These are phyloP conservation scores for Phytophthora capsici DNA, from an alignment of 352 stramenopile species.

Conservation along the genomic window DNA sequence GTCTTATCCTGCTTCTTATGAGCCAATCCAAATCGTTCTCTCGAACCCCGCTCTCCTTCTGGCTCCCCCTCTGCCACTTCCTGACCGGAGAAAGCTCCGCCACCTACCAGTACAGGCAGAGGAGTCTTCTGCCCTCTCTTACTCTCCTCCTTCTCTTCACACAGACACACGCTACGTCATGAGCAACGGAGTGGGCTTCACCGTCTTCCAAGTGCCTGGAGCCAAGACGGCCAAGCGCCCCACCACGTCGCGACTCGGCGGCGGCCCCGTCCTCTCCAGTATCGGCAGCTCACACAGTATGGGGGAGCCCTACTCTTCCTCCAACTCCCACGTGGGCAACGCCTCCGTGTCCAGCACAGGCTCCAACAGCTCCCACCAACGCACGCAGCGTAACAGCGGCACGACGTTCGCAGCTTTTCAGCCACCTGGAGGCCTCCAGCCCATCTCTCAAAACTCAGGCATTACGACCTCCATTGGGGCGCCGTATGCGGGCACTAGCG, in stretches of 20 bases:
- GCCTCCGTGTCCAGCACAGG: slow-evolving; percentile 18
- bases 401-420: slow-evolving; percentile 50
- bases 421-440: slow-evolving; percentile 30
- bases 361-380: slow-evolving; percentile 18
- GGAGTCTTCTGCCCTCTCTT: slow-evolving; percentile 1
- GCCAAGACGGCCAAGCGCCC: slow-evolving; percentile 39
- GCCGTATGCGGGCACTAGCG: slow-evolving; percentile 34
- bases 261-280: slow-evolving; percentile 25
- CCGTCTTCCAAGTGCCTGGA: slow-evolving; percentile 72
- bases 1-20: slow-evolving; percentile 1
- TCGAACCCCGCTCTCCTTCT: slow-evolving; percentile 2
- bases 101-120: slow-evolving; percentile 17
- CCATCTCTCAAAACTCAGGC: slow-evolving; percentile 21
- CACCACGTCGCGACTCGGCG: slow-evolving; percentile 27
- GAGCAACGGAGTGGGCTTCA: slow-evolving; percentile 62
- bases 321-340: slow-evolving; percentile 9
- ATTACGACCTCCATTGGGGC: slow-evolving; percentile 19
- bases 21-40: background rate
- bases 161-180: slow-evolving; percentile 16
- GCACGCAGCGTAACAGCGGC: slow-evolving; percentile 43
- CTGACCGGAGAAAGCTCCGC: slow-evolving; percentile 13
- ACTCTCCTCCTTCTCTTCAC: background rate
- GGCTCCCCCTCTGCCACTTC: slow-evolving; percentile 25
- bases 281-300: slow-evolving; percentile 19
- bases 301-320: slow-evolving; percentile 22